phyloP scores from a whole-genome alignment of 1,284 basidiomycete genomes.

The Puccinia hordei region DNA sequence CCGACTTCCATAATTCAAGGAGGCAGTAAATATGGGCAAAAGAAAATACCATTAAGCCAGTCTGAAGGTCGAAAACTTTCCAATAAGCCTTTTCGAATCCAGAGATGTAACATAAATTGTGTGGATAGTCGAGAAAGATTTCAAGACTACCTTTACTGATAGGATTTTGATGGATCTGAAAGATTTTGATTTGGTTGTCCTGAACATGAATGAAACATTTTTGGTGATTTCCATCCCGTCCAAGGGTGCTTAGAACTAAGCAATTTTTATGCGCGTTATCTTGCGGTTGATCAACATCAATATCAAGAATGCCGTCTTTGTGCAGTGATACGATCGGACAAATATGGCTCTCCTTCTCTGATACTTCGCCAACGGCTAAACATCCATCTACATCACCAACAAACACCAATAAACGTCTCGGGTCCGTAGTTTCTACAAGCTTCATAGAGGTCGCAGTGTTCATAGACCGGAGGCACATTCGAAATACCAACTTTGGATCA shows the following conservation, averaged over 20 bases:
- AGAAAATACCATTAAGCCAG: slow-evolving; percentile 2
- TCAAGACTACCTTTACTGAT: slow-evolving; percentile 5
- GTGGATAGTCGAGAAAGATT: not conserved
- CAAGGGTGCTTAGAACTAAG: not conserved
- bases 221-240: slow-evolving; percentile 1
- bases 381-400: not conserved
- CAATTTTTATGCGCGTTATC: not conserved
- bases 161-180: slow-evolving; percentile 14
- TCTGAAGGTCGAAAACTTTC: slow-evolving; percentile 12
- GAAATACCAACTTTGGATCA: not conserved
- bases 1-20: not conserved
- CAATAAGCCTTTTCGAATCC: slow-evolving; percentile 24
- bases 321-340: not conserved
- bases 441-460: not conserved
- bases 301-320: slow-evolving; percentile 13
- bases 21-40: not conserved
- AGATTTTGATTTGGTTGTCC: not conserved
- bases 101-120: not conserved
- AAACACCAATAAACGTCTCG: not conserved
- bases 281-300: not conserved
- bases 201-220: not conserved
- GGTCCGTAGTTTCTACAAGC: not conserved
- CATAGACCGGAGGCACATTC: not conserved
- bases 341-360: not conserved
- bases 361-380: not conserved